Conservation (phyloP, 2,329 filamentous ascomycete genomes). For the Calcarisporium arbuscula region DNA sequence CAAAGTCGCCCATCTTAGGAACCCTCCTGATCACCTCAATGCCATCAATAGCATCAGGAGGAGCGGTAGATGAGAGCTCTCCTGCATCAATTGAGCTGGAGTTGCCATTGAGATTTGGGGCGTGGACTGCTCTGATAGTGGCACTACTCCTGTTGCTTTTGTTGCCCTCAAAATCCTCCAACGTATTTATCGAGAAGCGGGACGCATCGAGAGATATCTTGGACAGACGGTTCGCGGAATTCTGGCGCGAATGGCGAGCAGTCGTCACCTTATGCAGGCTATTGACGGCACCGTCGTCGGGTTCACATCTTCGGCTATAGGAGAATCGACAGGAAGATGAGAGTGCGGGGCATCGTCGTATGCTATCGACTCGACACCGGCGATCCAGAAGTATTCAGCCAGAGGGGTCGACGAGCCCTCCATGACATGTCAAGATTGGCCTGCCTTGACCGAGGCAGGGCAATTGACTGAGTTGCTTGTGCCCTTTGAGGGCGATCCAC, state of each 20-base stretch:
- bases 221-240: slow-evolving; percentile 52
- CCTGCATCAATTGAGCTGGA: too few relatives aligned
- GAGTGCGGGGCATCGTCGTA: slow-evolving; percentile 48
- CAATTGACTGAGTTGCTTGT: not conserved
- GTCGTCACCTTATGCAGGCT: slow-evolving; percentile 18
- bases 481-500: too few relatives aligned
- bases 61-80: too few relatives aligned
- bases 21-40: too few relatives aligned
- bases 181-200: slow-evolving; percentile 46
- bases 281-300: slow-evolving; percentile 34
- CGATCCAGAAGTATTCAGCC: slow-evolving; percentile 73
- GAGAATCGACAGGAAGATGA: slow-evolving; percentile 41
- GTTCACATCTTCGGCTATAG: slow-evolving; percentile 58
- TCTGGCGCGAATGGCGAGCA: slow-evolving; percentile 55
- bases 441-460: slow-evolving; percentile 14
- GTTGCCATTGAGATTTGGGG: slow-evolving; percentile 18
- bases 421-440: slow-evolving; percentile 43
- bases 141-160: slow-evolving; percentile 60
- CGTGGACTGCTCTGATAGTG: slow-evolving; percentile 47
- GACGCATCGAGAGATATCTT: slow-evolving; percentile 43
- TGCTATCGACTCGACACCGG: slow-evolving; percentile 60
- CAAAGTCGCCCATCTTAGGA: slow-evolving; percentile 60
- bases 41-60: slow-evolving; percentile 9
- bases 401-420: slow-evolving; percentile 57
- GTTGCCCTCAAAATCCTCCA: slow-evolving; percentile 53